Evolutionary conservation across 805 yeast genomes (phyloP).

Genomic region (Starmerella powellii): DNA sequence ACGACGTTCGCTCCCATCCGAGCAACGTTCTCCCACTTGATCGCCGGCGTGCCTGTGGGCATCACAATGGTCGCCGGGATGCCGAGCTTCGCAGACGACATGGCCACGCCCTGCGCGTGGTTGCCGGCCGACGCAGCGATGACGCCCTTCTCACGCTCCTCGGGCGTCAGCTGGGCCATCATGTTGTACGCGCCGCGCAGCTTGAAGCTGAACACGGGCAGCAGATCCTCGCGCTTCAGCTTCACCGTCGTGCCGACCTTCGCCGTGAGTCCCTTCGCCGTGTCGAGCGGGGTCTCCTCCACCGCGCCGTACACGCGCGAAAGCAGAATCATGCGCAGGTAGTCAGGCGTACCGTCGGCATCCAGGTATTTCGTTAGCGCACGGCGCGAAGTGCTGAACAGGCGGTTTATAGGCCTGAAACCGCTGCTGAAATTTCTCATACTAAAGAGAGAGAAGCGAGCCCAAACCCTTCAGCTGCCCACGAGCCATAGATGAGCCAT

Average conservation of each 20-base stretch:
- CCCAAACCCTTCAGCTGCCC: background rate
- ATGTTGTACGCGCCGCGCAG: constrained; percentile 95
- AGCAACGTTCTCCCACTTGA: constrained; percentile 82
- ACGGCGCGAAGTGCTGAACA: constrained; percentile 2
- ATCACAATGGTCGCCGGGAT: constrained; percentile 94
- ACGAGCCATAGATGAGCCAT: too few relatives aligned
- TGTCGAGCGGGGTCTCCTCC: constrained; percentile 73
- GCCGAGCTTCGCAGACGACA: constrained; percentile 67
- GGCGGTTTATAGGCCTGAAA: background rate
- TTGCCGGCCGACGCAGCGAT: constrained; percentile 98
- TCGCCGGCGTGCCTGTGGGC: constrained; percentile 96
- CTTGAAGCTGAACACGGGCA: constrained; percentile 93
- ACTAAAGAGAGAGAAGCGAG: background rate
- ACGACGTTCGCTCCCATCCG: constrained; percentile 92
- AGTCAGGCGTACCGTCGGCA: constrained; percentile 65
- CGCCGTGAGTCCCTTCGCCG: constrained; percentile 62
- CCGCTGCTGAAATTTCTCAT: background rate
- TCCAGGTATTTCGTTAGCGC: constrained; percentile 4
- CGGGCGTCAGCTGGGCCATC: constrained; percentile 66
- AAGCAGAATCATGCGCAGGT: constrained; percentile 76
- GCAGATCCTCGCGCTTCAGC: constrained; percentile 81
- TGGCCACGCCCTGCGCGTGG: constrained; percentile 99
- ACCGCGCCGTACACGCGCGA: constrained; percentile 92
- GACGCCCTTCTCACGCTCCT: constrained; percentile 65
- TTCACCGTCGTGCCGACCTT: constrained; percentile 63